These are phyloP conservation scores for Trifolium fragiferum DNA, from an alignment of 306 rosid species.

Conservation along the genomic window DNA sequence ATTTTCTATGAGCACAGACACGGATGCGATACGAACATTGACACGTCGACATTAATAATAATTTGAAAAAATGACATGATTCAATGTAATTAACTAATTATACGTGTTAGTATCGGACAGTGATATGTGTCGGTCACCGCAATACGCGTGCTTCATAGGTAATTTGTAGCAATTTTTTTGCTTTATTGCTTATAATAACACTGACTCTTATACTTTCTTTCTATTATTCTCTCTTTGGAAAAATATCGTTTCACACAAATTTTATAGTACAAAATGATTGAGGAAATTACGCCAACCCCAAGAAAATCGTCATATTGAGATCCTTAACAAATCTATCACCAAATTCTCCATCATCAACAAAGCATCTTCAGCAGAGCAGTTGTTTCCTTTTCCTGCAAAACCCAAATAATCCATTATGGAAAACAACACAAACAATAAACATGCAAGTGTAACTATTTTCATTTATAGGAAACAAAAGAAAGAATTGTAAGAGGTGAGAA, in stretches of 20 bases:
- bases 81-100: no score
- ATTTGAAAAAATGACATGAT: no score
- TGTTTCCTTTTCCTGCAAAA: constrained; percentile 47
- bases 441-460: no score
- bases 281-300: background rate
- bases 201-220: background rate
- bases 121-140: no score
- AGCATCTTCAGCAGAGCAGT: constrained; percentile 46
- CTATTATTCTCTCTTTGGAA: background rate
- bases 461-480: background rate
- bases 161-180: no score
- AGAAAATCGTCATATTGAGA: constrained; percentile 52
- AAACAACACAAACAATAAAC: no score
- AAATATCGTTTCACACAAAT: constrained; percentile 4
- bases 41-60: no score
- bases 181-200: no score
- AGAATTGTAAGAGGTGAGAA: background rate
- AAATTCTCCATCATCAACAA: constrained; percentile 64
- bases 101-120: no score
- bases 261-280: background rate
- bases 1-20: no score
- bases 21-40: no score
- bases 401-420: background rate
- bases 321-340: constrained; percentile 54
- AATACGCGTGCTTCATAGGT: no score